These are phyloP conservation scores for Eurotiales sp. DNA, from an alignment of 2,329 filamentous ascomycete species.

Conservation along the genomic window DNA sequence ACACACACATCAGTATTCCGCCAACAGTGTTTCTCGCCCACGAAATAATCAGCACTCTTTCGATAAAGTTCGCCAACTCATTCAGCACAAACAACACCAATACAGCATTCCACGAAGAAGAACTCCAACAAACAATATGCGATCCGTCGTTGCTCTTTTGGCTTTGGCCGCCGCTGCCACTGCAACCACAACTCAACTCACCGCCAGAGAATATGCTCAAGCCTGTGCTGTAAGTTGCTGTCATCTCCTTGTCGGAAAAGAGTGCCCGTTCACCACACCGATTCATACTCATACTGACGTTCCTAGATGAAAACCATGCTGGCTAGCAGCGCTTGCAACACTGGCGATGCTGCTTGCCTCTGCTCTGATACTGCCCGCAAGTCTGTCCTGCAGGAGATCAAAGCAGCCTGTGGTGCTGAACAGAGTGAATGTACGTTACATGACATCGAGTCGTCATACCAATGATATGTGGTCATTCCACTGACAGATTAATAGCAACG, in stretches of 20 bases:
- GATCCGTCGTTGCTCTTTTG: slow-evolving; percentile 7
- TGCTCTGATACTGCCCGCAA: slow-evolving; percentile 11
- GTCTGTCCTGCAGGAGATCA: slow-evolving; percentile 12
- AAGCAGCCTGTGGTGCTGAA: slow-evolving; percentile 8
- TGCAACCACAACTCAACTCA: slow-evolving; percentile 8
- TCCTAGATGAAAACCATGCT: slow-evolving; percentile 11
- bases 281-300: background rate
- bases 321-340: slow-evolving; percentile 13
- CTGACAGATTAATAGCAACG: slow-evolving; percentile 3
- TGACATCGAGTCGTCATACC: fast-evolving
- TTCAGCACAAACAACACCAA: too few species aligned
- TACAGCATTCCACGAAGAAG: too few species aligned
- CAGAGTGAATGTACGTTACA: slow-evolving; percentile 8
- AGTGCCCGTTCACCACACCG: background rate
- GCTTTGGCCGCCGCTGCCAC: slow-evolving; percentile 11
- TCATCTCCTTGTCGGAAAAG: background rate
- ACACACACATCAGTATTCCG: background rate
- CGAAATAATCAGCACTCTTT: background rate
- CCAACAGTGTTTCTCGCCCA: background rate
- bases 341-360: slow-evolving; percentile 13
- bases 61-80: too few species aligned
- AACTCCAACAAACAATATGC: slow-evolving; percentile 9
- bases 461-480: too few species aligned
- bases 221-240: slow-evolving; percentile 11
- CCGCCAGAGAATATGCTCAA: slow-evolving; percentile 5